These are phyloP conservation scores for Cairneyella variabilis DNA, from an alignment of 495 filamentous ascomycete species.

Conservation along the genomic window DNA sequence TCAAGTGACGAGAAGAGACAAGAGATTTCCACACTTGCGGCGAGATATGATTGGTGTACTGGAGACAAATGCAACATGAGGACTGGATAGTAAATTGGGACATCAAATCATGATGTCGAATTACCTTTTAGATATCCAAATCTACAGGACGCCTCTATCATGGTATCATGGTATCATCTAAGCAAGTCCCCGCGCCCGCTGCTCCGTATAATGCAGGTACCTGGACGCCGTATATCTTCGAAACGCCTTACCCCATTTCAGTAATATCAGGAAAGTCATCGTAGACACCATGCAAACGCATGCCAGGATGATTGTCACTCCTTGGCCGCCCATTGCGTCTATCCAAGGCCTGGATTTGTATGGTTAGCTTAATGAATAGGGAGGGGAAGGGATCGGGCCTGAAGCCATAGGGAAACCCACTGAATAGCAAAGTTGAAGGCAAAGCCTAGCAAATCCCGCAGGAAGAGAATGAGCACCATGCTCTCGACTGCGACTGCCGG, in stretches of 20 bases:
- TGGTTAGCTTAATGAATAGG: not conserved
- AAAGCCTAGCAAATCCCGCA: conserved; percentile 8
- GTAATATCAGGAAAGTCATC: conserved; percentile 4
- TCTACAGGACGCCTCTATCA: too few species aligned
- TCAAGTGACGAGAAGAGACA: too few species aligned
- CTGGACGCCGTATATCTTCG: not conserved
- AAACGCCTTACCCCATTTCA: conserved; percentile 11
- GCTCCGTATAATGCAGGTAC: conserved; percentile 10
- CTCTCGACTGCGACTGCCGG: conserved; percentile 9
- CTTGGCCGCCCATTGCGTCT: conserved; percentile 8
- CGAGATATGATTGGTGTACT: too few species aligned
- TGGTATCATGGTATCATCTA: too few species aligned
- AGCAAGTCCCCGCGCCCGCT: not conserved
- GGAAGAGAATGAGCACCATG: conserved; percentile 14
- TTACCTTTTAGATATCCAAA: too few species aligned
- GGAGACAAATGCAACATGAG: too few species aligned
- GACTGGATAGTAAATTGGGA: too few species aligned
- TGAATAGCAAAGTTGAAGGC: conserved; percentile 17
- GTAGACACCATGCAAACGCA: not conserved
- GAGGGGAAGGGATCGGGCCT: not conserved
- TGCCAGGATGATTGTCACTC: conserved; percentile 5
- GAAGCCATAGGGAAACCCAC: not conserved
- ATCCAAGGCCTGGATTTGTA: conserved; percentile 8
- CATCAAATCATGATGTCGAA: too few species aligned
- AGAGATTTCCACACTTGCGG: too few species aligned